Evolutionary conservation across 2,329 filamentous ascomycete species (phyloP).

Genomic region (Pleurostoma richardsiae): DNA sequence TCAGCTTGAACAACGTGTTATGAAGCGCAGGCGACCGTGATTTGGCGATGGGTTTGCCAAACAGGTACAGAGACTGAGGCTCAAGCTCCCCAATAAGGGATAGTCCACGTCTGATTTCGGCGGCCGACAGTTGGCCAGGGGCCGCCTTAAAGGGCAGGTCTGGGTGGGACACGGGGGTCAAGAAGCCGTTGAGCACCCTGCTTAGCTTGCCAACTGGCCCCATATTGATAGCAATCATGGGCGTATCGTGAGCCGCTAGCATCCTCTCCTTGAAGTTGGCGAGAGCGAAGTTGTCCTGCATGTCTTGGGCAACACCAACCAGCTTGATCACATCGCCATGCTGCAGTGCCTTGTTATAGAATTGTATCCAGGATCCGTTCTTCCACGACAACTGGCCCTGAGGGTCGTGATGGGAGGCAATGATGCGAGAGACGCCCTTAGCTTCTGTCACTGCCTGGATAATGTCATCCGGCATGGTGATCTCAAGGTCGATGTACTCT

Average conservation of each 20-base stretch:
- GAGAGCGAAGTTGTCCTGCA: slow-evolving; percentile 85
- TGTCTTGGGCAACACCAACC: slow-evolving; percentile 69
- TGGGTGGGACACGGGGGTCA: slow-evolving; percentile 92
- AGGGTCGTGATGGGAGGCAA: slow-evolving; percentile 94
- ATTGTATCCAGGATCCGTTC: slow-evolving; percentile 86
- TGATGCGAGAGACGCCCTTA: slow-evolving; percentile 74
- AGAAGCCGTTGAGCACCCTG: slow-evolving; percentile 83
- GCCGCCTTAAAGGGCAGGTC: slow-evolving; percentile 88
- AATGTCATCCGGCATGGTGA: slow-evolving; percentile 75
- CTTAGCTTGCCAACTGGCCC: slow-evolving; percentile 81
- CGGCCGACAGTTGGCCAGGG: slow-evolving; percentile 85
- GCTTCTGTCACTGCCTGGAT: slow-evolving; percentile 61
- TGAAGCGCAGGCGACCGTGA: slow-evolving; percentile 87
- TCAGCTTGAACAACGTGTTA: slow-evolving; percentile 72
- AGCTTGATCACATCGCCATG: slow-evolving; percentile 94
- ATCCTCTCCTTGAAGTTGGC: slow-evolving; percentile 77
- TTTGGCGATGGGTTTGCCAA: slow-evolving; percentile 77
- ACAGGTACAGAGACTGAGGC: slow-evolving; percentile 75
- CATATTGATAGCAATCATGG: slow-evolving; percentile 96
- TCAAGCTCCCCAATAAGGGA: slow-evolving; percentile 75
- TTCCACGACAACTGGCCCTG: slow-evolving; percentile 75
- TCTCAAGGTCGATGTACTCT: slow-evolving; percentile 91
- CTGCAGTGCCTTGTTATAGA: slow-evolving; percentile 85
- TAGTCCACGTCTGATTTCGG: slow-evolving; percentile 77
- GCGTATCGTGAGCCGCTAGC: slow-evolving; percentile 66